Conservation (phyloP, 2,329 filamentous ascomycete genomes). For the Emergomyces orientalis region DNA sequence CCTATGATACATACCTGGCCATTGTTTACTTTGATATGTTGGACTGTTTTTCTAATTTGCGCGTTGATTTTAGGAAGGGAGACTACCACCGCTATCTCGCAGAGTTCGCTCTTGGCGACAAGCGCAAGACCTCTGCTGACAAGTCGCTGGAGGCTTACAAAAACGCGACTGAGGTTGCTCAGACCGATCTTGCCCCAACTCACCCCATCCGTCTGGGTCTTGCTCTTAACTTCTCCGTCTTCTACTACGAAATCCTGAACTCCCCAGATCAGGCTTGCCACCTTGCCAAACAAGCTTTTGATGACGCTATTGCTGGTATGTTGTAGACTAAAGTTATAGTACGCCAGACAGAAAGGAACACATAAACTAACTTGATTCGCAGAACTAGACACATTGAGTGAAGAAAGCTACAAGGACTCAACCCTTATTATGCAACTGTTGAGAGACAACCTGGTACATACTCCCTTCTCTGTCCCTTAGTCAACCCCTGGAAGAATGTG, state of each 20-base stretch:
- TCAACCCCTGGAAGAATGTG: neutral
- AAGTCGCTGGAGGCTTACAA: constrained; percentile 97
- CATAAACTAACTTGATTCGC: constrained; percentile 19
- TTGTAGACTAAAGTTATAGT: constrained; percentile 17
- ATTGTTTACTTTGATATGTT: constrained; percentile 7
- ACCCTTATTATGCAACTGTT: constrained; percentile 98
- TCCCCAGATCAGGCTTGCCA: constrained; percentile 97
- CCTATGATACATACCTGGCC: neutral
- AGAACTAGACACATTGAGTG: constrained; percentile 93
- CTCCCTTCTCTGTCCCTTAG: neutral
- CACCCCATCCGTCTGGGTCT: constrained; percentile 90
- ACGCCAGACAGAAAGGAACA: neutral
- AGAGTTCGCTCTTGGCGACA: constrained; percentile 89
- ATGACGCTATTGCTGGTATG: constrained; percentile 84
- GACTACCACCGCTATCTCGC: constrained; percentile 99
- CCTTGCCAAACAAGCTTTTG: constrained; percentile 90
- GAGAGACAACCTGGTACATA: constrained; percentile 81
- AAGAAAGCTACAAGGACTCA: constrained; percentile 99
- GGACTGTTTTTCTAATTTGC: constrained; percentile 13
- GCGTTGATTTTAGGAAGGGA: constrained; percentile 71
- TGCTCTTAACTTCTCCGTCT: constrained; percentile 93
- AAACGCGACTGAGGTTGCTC: constrained; percentile 78
- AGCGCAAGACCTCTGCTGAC: constrained; percentile 89
- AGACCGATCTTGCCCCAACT: constrained; percentile 80
- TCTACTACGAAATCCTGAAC: constrained; percentile 99